Conservation (phyloP, 805 yeast genomes). For the Kodamaea neixiangensis region DNA sequence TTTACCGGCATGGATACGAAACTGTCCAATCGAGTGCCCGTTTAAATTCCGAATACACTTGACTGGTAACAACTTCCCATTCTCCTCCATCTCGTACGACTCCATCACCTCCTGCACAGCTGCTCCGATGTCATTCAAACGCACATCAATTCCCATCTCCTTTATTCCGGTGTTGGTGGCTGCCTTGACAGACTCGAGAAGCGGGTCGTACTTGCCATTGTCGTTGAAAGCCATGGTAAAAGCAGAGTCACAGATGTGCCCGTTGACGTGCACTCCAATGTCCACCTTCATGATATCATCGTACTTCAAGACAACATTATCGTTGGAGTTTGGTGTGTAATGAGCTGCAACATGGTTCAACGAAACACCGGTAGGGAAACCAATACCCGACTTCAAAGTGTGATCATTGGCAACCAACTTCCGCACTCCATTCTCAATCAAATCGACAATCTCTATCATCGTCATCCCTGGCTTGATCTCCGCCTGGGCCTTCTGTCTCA, state of each 20-base stretch:
- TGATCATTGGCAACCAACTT: constrained; percentile 68
- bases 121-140: constrained; percentile 93
- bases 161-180: constrained; percentile 93
- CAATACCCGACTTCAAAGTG: constrained; percentile 76
- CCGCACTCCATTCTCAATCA: constrained; percentile 83
- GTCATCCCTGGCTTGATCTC: constrained; percentile 88
- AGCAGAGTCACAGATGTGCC: constrained; percentile 92
- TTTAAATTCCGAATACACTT: constrained; percentile 89
- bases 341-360: constrained; percentile 96
- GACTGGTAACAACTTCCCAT: constrained; percentile 82
- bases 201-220: constrained; percentile 75
- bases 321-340: constrained; percentile 96
- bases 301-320: constrained; percentile 72
- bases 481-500: constrained; percentile 74
- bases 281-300: constrained; percentile 97
- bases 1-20: constrained; percentile 89
- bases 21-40: constrained; percentile 91
- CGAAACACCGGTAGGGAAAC: constrained; percentile 98
- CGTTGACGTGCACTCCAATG: constrained; percentile 95
- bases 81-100: constrained; percentile 86
- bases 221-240: constrained; percentile 88
- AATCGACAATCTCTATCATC: constrained; percentile 85
- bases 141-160: constrained; percentile 94
- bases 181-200: constrained; percentile 81
- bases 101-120: constrained; percentile 98